A percentile compares a stretch with the other conserved stretches of the same genome.
Evolutionary conservation across 2,329 filamentous ascomycete species (phyloP).

Genomic region (Trichoderma sp.): DNA sequence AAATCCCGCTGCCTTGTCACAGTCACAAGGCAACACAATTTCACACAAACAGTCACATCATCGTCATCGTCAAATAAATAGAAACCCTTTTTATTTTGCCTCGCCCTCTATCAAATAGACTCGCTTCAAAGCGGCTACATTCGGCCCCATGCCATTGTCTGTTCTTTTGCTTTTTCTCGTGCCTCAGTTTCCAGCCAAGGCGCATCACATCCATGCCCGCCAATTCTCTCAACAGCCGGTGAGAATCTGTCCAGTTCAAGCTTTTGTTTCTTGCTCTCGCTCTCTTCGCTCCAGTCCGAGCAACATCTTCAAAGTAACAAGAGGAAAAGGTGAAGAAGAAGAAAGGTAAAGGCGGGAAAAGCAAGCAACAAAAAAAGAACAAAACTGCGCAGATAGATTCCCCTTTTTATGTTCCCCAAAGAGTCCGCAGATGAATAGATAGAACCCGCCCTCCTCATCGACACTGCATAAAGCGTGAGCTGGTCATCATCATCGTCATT

Average conservation of each 20-base stretch:
- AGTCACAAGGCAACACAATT: background rate
- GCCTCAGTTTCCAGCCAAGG: background rate
- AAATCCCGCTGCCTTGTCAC: slow-evolving; percentile 1
- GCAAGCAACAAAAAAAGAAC: slow-evolving; percentile 19
- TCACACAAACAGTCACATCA: background rate
- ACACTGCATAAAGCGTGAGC: slow-evolving; percentile 16
- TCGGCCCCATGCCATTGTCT: background rate
- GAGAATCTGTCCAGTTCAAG: background rate
- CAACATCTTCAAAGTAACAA: slow-evolving; percentile 11
- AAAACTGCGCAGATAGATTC: slow-evolving; percentile 27
- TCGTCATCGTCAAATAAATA: background rate
- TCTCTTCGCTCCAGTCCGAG: slow-evolving; percentile 8
- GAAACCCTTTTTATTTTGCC: background rate
- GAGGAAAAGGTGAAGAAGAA: background rate
- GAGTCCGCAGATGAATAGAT: slow-evolving; percentile 17
- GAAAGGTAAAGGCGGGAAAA: slow-evolving; percentile 1
- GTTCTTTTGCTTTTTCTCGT: background rate
- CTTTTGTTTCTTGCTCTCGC: background rate
- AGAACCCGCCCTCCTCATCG: background rate
- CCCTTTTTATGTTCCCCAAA: slow-evolving; percentile 22
- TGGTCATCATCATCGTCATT: slow-evolving; percentile 16
- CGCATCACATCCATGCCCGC: background rate
- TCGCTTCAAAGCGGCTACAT: slow-evolving; percentile 3
- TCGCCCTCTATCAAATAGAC: slow-evolving; percentile 9
- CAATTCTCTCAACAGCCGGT: background rate